Evolutionary conservation across 2,329 filamentous ascomycete genomes (phyloP).

Genomic region (Gnomoniopsis sp.): DNA sequence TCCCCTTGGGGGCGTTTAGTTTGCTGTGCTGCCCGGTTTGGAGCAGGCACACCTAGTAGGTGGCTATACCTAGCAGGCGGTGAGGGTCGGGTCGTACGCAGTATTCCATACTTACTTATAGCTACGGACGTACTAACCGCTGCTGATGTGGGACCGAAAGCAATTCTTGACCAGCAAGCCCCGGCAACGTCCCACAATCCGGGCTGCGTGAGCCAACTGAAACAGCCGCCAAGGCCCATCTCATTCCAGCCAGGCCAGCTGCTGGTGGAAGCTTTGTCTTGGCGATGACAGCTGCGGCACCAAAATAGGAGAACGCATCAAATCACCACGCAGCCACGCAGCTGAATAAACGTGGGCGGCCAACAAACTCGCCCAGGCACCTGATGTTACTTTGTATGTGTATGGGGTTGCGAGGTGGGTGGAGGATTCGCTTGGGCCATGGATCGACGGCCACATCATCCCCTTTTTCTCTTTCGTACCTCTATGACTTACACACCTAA

Average conservation of each 20-base stretch:
- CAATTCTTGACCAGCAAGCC: background rate
- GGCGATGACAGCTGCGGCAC: conserved; percentile 10
- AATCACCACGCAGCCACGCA: background rate
- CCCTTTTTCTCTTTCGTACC: background rate
- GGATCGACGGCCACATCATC: no score
- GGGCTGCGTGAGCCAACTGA: conserved; percentile 16
- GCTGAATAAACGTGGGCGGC: no score
- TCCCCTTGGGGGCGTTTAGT: no score
- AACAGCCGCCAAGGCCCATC: conserved; percentile 17
- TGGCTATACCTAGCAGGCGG: background rate
- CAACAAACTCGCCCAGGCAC: background rate
- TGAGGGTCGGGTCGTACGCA: no score
- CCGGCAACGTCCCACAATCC: background rate
- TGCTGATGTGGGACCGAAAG: background rate
- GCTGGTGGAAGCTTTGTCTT: conserved; percentile 6
- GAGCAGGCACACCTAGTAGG: background rate
- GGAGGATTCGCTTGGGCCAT: background rate
- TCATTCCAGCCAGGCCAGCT: background rate
- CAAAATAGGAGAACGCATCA: background rate
- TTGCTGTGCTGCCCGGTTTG: no score
- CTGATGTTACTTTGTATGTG: background rate
- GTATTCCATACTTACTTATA: no score
- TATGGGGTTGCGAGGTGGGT: background rate
- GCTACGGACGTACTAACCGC: no score
- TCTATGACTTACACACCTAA: background rate